Conservation (phyloP, 2,329 filamentous ascomycete species). For the Leptographium radiaticola region DNA sequence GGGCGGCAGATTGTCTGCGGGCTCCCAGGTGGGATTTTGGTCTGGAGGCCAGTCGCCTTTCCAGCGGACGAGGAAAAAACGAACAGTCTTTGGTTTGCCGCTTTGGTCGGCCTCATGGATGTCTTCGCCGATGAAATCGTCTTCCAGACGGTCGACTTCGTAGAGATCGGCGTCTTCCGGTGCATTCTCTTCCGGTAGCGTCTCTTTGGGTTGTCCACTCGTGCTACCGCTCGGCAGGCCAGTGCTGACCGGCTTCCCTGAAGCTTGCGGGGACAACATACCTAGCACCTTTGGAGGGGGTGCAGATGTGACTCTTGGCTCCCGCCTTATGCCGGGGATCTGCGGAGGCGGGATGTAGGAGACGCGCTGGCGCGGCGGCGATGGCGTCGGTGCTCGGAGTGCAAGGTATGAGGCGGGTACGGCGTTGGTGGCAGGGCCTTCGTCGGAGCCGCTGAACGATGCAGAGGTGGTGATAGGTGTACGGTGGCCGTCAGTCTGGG, state of each 20-base stretch:
- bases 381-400: too few relatives aligned
- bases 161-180: conserved; percentile 8
- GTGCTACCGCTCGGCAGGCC: background rate
- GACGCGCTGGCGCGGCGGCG: background rate
- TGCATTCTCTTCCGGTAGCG: background rate
- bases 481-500: background rate
- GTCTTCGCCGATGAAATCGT: conserved; percentile 20
- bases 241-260: background rate
- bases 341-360: background rate
- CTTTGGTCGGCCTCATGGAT: conserved; percentile 21
- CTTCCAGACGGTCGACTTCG: conserved; percentile 13
- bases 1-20: conserved; percentile 33
- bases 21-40: conserved; percentile 47
- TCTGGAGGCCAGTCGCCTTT: conserved; percentile 41
- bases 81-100: conserved; percentile 13
- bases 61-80: conserved; percentile 42
- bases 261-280: background rate
- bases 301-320: background rate
- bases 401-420: too few relatives aligned
- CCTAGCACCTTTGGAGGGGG: background rate
- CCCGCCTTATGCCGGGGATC: background rate
- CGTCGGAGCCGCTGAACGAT: too few relatives aligned
- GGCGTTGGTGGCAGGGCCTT: too few relatives aligned
- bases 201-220: background rate
- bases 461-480: too few relatives aligned